A percentile compares a stretch with the other conserved stretches of the same genome.
phyloP scores from a whole-genome alignment of 2,329 filamentous ascomycete genomes.

The Penicillium sp. region DNA sequence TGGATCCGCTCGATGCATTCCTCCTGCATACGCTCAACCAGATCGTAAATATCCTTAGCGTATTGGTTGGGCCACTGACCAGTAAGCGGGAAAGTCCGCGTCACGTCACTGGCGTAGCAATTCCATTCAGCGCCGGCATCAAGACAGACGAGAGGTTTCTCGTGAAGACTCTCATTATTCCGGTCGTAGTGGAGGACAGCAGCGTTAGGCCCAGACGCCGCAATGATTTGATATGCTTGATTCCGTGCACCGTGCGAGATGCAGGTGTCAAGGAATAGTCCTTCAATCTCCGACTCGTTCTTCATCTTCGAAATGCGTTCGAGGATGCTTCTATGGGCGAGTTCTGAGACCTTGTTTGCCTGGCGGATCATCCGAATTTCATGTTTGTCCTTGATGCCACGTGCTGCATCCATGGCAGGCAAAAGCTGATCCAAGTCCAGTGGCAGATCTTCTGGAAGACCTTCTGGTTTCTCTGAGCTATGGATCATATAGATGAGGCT shows the following conservation, averaged over 20 bases:
- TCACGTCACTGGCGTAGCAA: constrained; percentile 70
- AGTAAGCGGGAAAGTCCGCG: constrained; percentile 77
- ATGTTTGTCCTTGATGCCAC: constrained; percentile 68
- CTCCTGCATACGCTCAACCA: constrained; percentile 82
- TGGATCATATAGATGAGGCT: constrained; percentile 38
- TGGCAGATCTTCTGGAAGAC: constrained; percentile 15
- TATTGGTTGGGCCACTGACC: constrained; percentile 59
- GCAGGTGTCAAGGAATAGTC: constrained; percentile 69
- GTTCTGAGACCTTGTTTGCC: constrained; percentile 65
- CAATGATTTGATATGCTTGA: constrained; percentile 83
- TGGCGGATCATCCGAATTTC: constrained; percentile 68
- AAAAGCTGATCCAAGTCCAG: constrained; percentile 29
- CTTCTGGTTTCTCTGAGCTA: constrained; percentile 30
- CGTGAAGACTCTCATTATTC: constrained; percentile 64
- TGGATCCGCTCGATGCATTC: constrained; percentile 68
- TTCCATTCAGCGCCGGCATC: constrained; percentile 76
- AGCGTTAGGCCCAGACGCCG: constrained; percentile 72
- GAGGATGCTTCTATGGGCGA: constrained; percentile 61
- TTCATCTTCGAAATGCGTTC: constrained; percentile 57
- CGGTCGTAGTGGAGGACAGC: constrained; percentile 84
- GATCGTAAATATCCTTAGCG: constrained; percentile 68
- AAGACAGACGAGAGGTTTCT: constrained; percentile 73
- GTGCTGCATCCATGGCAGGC: constrained; percentile 60
- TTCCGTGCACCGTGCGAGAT: constrained; percentile 69
- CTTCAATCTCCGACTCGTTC: constrained; percentile 81